Evolutionary conservation across 441 rosid species (phyloP).

Genomic region (Gossypium davidsonii): DNA sequence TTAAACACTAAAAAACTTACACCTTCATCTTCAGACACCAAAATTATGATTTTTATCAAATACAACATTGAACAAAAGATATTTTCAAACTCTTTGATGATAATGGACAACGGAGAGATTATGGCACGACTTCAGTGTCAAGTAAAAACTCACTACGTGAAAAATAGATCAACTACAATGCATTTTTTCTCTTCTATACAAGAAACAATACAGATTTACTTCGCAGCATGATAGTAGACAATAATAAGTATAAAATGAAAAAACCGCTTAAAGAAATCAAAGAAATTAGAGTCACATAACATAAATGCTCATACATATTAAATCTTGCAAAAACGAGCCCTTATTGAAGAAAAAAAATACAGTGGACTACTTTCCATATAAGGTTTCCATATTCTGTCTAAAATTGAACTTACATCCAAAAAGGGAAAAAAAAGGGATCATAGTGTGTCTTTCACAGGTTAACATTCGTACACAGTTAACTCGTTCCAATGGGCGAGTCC

Average conservation of each 20-base stretch:
- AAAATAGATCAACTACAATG: not conserved
- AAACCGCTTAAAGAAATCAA: not conserved
- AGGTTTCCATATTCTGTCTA: slow-evolving; percentile 12
- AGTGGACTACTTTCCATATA: slow-evolving; percentile 10
- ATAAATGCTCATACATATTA: not conserved
- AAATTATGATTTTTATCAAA: no score
- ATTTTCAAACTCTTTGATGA: not conserved
- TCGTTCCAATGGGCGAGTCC: slow-evolving; percentile 20
- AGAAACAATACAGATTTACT: not conserved
- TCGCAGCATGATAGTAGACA: not conserved
- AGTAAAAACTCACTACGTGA: not conserved
- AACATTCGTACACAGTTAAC: slow-evolving; percentile 21
- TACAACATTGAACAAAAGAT: no score
- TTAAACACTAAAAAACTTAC: no score
- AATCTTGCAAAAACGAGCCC: not conserved
- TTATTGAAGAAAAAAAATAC: slow-evolving; percentile 5
- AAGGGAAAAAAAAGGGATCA: not conserved
- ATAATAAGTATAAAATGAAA: not conserved
- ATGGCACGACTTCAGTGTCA: not conserved
- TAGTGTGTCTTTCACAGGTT: slow-evolving; percentile 25
- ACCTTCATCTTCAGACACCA: no score
- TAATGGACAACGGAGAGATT: not conserved
- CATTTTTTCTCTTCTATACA: not conserved
- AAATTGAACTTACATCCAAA: slow-evolving; percentile 8
- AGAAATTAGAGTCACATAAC: not conserved